Evolutionary conservation across 164 flowering plant species (phyloP), one percentile per base, ranked within the genome.

Genomic region (Brasenia schreberi): DNA sequence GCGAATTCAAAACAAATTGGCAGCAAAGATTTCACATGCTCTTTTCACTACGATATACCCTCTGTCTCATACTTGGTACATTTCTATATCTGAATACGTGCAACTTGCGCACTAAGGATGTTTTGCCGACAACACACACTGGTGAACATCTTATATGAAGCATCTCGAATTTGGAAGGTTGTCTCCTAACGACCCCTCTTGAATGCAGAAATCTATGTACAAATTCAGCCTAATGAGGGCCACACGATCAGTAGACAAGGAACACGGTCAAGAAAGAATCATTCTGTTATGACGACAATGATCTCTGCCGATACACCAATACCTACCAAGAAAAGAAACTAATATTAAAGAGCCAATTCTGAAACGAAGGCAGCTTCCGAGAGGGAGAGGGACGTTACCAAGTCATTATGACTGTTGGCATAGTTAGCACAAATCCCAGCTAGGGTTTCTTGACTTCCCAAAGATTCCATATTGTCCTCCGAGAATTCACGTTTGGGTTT

Each of bases 361-460:
- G 7, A 60, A 19, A n/a, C 11, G n/a, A 4, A 60, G 5, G n/a
- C 17, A 60, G 10, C 1, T 11, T n/a, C 7, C 11, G n/a, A 6
- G n/a, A 60, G 62, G n/a, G n/a, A 60, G n/a, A 60, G 62, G 5
- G 10, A 17, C 19, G 19, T 75, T 75, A 89, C 96, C 84, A 87
- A 75, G 75, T 81, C 75, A 66, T 82, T 81, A 39, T 59, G 76
- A 62, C 63, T 64, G 19, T 72, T 66, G 63, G 59, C 70, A 67
- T 71, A 58, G 12, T 61, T 44, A 42, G 79, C 70, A 71, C 69
- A 76, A 58, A 89, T 73, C 44, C 71, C 80, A 43, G 77, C 82
- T 69, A 89, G 58, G 10, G 90, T 87, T 73, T 86, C 88, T 72
- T 83, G 77, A 53, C 70, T 80, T 39, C 74, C 75, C 71, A 89